Base-by-base conservation (phyloP, 2,329 filamentous ascomycete genomes). In the Penicillium sp. region DNA sequence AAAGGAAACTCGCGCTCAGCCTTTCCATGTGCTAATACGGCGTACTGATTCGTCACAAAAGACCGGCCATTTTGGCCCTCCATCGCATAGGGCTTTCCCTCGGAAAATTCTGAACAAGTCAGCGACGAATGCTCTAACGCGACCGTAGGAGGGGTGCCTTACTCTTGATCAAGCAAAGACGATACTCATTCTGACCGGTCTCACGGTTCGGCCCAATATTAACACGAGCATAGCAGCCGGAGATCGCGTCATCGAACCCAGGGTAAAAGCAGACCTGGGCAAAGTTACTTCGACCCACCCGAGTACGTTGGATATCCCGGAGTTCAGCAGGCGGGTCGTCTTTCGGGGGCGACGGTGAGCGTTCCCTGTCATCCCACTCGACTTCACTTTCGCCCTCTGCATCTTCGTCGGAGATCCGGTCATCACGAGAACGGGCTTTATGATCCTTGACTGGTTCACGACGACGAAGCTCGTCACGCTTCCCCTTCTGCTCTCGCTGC, bases 191-290 rank as follows among this genome's bases (percentile, higher is more conserved):
- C 52, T 83, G 75, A 3, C 85, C 84, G 3, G 80, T 87, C 21
- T 83, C 77, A 9, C 80, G 79, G 64, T 94, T 85, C 12, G 84
- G 78, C 1, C 90, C 91, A 49, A 96, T 81, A 54, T 84, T 87
- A 57, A 97, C 82, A 44, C 93, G 87, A 33, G 85, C 84, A 66
- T 86, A 98, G 68, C 89, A 94, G 45, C 88, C 88, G 15, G 77
- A 81, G 61, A 96, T 86, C 26, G 85, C 79, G 7, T 85, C 74
- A 48, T 95, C 87, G 58, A 98, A 96, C 3, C 84, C 84, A 9
- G 93, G 93, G 59, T 90, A 91, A 73, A 95, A 95, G 76, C 89
- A 96, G 48, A 95, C 85, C 62, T 91, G 83, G 6, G 86, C 85
- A 67, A 98, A 95, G 63, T 89, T 87, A 58, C 81, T 85, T 54